phyloP scores from a whole-genome alignment of 179 eudicot genomes.

The Spinacia oleracea region DNA sequence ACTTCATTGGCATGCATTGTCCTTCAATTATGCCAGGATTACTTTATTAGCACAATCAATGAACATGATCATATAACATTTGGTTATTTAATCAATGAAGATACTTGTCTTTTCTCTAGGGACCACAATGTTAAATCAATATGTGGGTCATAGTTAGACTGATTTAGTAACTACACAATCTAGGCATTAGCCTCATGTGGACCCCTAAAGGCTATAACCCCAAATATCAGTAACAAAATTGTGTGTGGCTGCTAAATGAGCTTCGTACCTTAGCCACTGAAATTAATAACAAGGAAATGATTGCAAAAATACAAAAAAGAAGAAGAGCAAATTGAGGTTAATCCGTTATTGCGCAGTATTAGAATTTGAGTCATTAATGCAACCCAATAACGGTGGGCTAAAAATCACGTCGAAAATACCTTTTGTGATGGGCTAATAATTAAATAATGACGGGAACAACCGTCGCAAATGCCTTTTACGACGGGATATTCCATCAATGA shows the following conservation, averaged over 20 bases:
- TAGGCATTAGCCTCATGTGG: constrained; percentile 3
- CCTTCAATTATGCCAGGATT: background rate
- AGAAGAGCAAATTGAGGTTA: background rate
- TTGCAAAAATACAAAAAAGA: constrained; percentile 29
- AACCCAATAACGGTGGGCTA: too few species aligned
- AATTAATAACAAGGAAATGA: constrained; percentile 13
- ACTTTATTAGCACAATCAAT: background rate
- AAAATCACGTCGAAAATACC: too few species aligned
- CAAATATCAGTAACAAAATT: background rate
- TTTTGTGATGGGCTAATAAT: too few species aligned
- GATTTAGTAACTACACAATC: constrained; percentile 12
- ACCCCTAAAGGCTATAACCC: constrained; percentile 3
- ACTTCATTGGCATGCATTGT: background rate
- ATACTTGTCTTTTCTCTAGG: background rate
- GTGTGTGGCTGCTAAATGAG: constrained; percentile 18
- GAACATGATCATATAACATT: background rate
- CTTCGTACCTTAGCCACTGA: background rate
- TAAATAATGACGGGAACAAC: too few species aligned
- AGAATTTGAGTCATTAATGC: too few species aligned
- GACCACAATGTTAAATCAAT: background rate
- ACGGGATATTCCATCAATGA: too few species aligned
- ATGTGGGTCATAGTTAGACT: constrained; percentile 26
- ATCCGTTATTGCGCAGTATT: too few species aligned
- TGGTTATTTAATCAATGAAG: background rate
- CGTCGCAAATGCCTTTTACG: too few species aligned